Evolutionary conservation across 1,284 basidiomycete genomes (phyloP).

Genomic region (Ganoderma lingzhi): DNA sequence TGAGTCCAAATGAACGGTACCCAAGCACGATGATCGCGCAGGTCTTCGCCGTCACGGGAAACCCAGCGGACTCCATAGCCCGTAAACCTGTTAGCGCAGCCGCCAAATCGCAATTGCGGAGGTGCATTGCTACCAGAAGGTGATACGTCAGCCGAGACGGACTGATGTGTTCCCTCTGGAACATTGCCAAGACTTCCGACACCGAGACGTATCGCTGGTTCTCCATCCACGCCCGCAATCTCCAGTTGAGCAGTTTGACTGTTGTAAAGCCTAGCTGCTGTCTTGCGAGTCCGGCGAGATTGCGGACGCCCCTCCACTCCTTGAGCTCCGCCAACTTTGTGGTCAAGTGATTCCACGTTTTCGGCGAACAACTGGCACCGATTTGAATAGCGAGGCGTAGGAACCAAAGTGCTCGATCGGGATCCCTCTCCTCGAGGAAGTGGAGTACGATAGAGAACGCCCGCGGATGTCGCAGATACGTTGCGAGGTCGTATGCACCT

Average conservation of each 20-base stretch:
- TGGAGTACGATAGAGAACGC: slow-evolving; percentile 53
- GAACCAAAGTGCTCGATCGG: slow-evolving; percentile 50
- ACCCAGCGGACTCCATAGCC: slow-evolving; percentile 63
- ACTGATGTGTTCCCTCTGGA: slow-evolving; percentile 50
- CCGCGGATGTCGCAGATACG: slow-evolving; percentile 45
- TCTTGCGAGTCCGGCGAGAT: slow-evolving; percentile 54
- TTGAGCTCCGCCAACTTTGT: slow-evolving; percentile 24
- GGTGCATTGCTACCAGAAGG: slow-evolving; percentile 66
- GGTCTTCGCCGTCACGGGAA: slow-evolving; percentile 61
- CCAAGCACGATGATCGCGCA: slow-evolving; percentile 64
- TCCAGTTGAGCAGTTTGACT: slow-evolving; percentile 72
- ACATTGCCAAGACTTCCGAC: slow-evolving; percentile 55
- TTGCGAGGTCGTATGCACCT: slow-evolving; percentile 32
- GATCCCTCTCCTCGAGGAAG: slow-evolving; percentile 51
- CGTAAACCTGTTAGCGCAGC: slow-evolving; percentile 59
- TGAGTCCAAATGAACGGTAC: slow-evolving; percentile 68
- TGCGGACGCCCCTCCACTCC: slow-evolving; percentile 60
- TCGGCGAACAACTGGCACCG: slow-evolving; percentile 58
- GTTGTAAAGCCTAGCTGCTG: slow-evolving; percentile 57
- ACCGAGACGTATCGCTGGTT: slow-evolving; percentile 56
- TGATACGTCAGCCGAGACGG: slow-evolving; percentile 72
- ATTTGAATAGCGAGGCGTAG: slow-evolving; percentile 57
- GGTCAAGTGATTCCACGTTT: slow-evolving; percentile 49
- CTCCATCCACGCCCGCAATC: slow-evolving; percentile 64
- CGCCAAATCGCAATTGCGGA: slow-evolving; percentile 71